phyloP scores from a whole-genome alignment of 148 eudicot species.

The Rhododendron henanense region DNA sequence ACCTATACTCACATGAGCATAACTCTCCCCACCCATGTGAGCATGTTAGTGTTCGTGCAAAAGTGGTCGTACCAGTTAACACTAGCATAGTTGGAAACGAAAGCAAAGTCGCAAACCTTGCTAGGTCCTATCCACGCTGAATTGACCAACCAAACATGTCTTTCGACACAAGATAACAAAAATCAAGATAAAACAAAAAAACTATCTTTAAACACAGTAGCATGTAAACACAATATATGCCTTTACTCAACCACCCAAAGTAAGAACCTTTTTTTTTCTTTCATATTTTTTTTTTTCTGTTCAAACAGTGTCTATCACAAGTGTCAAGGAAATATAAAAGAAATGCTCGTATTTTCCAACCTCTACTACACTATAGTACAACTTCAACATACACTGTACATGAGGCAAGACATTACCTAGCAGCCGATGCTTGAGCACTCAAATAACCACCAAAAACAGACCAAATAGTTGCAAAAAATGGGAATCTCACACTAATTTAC shows the following conservation, averaged over 20 bases:
- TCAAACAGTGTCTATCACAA: not conserved
- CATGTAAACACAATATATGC: not conserved
- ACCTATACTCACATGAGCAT: no score
- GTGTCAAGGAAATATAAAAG: not conserved
- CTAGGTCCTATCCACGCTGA: not conserved
- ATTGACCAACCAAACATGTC: not conserved
- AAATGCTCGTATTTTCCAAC: not conserved
- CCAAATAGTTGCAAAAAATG: not conserved
- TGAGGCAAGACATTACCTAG: not conserved
- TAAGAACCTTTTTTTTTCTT: not conserved
- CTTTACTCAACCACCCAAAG: not conserved
- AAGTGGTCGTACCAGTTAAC: not conserved
- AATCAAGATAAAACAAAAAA: not conserved
- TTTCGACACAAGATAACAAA: not conserved
- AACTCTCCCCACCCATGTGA: no score
- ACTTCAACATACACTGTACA: conserved; percentile 9
- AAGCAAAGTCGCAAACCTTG: not conserved
- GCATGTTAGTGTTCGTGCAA: not conserved
- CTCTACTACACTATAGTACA: conserved; percentile 18
- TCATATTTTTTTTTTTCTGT: not conserved
- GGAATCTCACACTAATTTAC: conserved; percentile 17
- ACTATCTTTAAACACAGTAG: not conserved
- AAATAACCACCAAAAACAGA: conserved; percentile 3
- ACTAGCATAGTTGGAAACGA: no score
- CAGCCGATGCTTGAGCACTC: conserved; percentile 10